Percentiles rank a stretch among this genome's conserved stretches.
Evolutionary conservation across 495 filamentous ascomycete genomes (phyloP).

Genomic region (Aspergillus cavernicola): DNA sequence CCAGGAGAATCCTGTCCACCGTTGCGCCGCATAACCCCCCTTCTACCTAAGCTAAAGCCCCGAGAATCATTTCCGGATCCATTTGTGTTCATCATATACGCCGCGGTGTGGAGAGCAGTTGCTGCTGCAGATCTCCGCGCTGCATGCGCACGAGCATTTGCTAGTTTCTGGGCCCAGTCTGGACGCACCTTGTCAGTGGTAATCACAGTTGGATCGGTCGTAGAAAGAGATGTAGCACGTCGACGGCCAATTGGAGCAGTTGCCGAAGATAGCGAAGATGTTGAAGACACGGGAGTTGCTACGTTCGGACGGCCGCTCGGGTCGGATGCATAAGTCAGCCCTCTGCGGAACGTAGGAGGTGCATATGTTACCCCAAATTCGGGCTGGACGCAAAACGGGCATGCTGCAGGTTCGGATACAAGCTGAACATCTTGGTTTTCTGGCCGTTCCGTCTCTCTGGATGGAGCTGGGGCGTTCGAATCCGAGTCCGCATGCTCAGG

Average conservation of each 20-base stretch:
- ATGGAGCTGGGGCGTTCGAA: constrained; percentile 41
- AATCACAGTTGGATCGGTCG: constrained; percentile 74
- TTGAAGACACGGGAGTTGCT: constrained; percentile 70
- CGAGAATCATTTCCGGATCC: constrained; percentile 46
- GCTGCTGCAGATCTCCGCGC: constrained; percentile 87
- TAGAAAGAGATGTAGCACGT: constrained; percentile 78
- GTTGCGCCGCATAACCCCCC: constrained; percentile 42
- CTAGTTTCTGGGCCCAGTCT: constrained; percentile 89
- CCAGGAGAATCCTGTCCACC: constrained; percentile 28
- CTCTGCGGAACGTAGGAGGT: constrained; percentile 81
- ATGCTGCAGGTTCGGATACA: constrained; percentile 86
- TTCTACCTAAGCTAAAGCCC: constrained; percentile 43
- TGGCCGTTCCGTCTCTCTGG: constrained; percentile 31
- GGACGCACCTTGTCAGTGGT: constrained; percentile 89
- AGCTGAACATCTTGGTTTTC: constrained; percentile 59
- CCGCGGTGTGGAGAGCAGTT: constrained; percentile 90
- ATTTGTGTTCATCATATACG: constrained; percentile 79
- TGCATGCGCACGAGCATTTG: constrained; percentile 77
- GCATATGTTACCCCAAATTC: constrained; percentile 95
- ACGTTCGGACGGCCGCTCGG: constrained; percentile 39
- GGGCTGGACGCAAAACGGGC: constrained; percentile 91
- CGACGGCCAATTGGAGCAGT: constrained; percentile 46
- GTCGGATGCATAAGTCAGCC: constrained; percentile 64
- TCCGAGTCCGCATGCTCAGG: constrained; percentile 73
- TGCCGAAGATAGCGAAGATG: constrained; percentile 46